Percentiles rank a stretch among this genome's conserved stretches.
phyloP scores from a whole-genome alignment of 768 basidiomycete genomes.

The Sistotremastrum niveocremeum region DNA sequence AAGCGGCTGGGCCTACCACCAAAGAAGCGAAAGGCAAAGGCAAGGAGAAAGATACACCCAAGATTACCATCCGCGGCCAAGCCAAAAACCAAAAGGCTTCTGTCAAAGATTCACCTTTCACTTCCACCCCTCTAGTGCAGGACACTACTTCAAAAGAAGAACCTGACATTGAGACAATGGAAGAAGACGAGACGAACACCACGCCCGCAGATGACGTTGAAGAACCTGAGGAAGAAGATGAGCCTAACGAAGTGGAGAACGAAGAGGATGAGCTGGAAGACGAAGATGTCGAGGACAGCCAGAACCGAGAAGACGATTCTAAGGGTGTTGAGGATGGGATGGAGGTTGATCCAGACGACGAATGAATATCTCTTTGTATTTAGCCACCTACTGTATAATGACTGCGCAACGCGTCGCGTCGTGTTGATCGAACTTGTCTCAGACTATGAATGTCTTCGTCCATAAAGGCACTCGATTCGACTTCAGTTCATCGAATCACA shows the following conservation, averaged over 20 bases:
- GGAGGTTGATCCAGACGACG: constrained; percentile 8
- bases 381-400: too few species aligned
- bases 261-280: constrained; percentile 15
- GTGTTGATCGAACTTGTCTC: too few species aligned
- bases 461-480: constrained; percentile 53
- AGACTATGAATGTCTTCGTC: background rate
- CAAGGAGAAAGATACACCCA: constrained; percentile 2
- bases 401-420: too few species aligned
- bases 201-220: constrained; percentile 11
- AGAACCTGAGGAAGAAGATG: constrained; percentile 15
- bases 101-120: background rate
- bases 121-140: constrained; percentile 8
- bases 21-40: constrained; percentile 18
- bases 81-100: constrained; percentile 18
- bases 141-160: constrained; percentile 15
- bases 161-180: constrained; percentile 19
- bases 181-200: constrained; percentile 19
- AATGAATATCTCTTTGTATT: background rate
- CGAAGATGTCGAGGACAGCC: constrained; percentile 2
- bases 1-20: constrained; percentile 10
- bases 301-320: constrained; percentile 1
- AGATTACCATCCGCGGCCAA: constrained; percentile 17
- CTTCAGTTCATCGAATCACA: constrained; percentile 77
- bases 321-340: constrained; percentile 3
- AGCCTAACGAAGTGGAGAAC: constrained; percentile 11